These are phyloP conservation scores for Xerocomus brunneocitrinus DNA, from an alignment of 768 basidiomycete genomes.

Conservation along the genomic window DNA sequence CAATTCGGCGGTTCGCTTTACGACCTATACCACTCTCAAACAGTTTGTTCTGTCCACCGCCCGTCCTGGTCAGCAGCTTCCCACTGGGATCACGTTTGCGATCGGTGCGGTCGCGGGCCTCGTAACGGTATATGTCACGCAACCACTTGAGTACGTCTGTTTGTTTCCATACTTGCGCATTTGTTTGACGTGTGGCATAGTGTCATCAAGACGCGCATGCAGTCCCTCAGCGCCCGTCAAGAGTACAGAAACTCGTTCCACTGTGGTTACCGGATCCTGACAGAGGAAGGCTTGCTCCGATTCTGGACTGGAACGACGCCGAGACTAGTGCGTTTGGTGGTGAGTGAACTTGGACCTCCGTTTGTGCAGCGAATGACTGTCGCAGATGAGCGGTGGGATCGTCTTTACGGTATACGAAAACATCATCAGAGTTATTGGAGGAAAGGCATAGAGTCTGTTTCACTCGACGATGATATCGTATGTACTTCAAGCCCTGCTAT, in stretches of 20 bases:
- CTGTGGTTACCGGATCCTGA: constrained; percentile 91
- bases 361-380: background rate
- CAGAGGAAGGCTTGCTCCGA: constrained; percentile 84
- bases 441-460: constrained; percentile 4
- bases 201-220: constrained; percentile 98
- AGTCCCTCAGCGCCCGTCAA: constrained; percentile 74
- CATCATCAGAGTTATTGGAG: constrained; percentile 52
- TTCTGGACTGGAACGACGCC: constrained; percentile 99
- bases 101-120: constrained; percentile 93
- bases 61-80: constrained; percentile 79
- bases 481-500: background rate
- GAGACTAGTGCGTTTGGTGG: constrained; percentile 76
- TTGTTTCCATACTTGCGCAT: background rate
- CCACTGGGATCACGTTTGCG: constrained; percentile 85
- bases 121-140: constrained; percentile 89
- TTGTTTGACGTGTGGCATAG: constrained; percentile 35
- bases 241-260: constrained; percentile 95
- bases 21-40: constrained; percentile 91
- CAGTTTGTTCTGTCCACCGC: constrained; percentile 85
- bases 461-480: background rate
- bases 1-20: constrained; percentile 94
- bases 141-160: constrained; percentile 69
- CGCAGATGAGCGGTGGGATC: constrained; percentile 85
- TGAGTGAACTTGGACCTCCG: constrained; percentile 35
- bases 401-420: constrained; percentile 91